Base-by-base conservation (phyloP, 1,284 basidiomycete species). In the Blastosporella zonata region DNA sequence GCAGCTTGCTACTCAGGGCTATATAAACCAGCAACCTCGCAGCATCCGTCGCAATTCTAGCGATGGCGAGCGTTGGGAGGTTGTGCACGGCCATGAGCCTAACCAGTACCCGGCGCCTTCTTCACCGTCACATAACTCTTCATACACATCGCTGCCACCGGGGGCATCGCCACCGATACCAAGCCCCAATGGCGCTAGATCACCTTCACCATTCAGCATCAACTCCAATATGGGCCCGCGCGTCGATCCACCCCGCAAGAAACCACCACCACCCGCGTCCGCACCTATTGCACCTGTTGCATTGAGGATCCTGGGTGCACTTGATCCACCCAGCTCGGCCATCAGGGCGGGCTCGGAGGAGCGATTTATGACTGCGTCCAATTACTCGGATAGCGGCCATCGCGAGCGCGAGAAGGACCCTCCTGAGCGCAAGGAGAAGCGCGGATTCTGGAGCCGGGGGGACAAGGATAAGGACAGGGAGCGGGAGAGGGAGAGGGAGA, bases 271-370 rank as follows among this genome's bases (percentile, higher is more conserved):
- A 56, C 43, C 53, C 58, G 20, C 60, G 54, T 43, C 50, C 42
- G 31, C 46, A 33, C 22, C 52, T 5, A 55, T 54, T 43, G 64
- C 64, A 2, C 65, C 66, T 2, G 66, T 61, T 3, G 79, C 78
- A 0, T 61, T 83, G 17, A 76, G 75, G 17, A 83, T 85, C 33
- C 67, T 86, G 47, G 71, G 70, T 45, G 71, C 82, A 6, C 66
- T 86, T 6, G 82, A 86, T 48, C 80, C 83, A 0, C 69, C 74
- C 22, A 68, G 66, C 23, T 58, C 67, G 9, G 27, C 55, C 3
- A 53, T 44, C 47, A 67, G 59, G 49, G 60, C 36, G 53, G 67
- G 43, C 56, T 66, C 64, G 4, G 65, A 69, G 41, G 66, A 71
- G 64, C 7, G 71, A 59, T 55, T 59, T 52, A 27, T 57, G 21